phyloP scores from a whole-genome alignment of 2,329 filamentous ascomycete genomes.

The Microsporum ferrugineum region DNA sequence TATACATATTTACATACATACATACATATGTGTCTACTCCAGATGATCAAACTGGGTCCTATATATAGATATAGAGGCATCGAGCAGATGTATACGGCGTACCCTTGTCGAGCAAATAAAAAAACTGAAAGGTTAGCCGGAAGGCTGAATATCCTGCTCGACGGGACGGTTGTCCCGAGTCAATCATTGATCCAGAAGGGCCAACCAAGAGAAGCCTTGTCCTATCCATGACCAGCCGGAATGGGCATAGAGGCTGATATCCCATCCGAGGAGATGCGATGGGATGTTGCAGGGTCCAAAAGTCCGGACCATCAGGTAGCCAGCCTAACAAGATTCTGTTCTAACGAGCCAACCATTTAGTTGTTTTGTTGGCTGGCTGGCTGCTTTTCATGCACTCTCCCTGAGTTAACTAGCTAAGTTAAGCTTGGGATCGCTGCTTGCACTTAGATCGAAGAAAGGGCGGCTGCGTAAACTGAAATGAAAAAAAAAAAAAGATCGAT shows the following conservation, averaged over 20 bases:
- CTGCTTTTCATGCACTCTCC: too few relatives aligned
- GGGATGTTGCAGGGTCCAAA: neutral
- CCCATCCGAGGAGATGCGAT: neutral
- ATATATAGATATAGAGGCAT: constrained; percentile 2
- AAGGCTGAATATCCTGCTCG: neutral
- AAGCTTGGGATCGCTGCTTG: neutral
- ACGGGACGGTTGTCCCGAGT: neutral
- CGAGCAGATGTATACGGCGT: neutral
- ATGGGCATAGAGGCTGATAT: constrained; percentile 3
- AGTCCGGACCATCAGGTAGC: neutral
- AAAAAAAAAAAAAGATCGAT: neutral
- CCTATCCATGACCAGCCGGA: neutral
- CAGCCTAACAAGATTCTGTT: too few relatives aligned
- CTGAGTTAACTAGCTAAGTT: too few relatives aligned
- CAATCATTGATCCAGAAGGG: neutral
- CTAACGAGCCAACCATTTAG: neutral
- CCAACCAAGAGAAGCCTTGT: neutral
- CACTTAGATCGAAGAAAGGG: neutral
- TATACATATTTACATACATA: neutral
- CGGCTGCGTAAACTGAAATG: neutral
- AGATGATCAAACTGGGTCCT: neutral
- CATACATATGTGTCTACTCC: neutral
- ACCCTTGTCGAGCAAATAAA: neutral
- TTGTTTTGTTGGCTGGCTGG: neutral
- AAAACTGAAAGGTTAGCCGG: neutral